These are phyloP conservation scores for Cladosporium sp. DNA, from an alignment of 2,329 filamentous ascomycete species.

Conservation along the genomic window DNA sequence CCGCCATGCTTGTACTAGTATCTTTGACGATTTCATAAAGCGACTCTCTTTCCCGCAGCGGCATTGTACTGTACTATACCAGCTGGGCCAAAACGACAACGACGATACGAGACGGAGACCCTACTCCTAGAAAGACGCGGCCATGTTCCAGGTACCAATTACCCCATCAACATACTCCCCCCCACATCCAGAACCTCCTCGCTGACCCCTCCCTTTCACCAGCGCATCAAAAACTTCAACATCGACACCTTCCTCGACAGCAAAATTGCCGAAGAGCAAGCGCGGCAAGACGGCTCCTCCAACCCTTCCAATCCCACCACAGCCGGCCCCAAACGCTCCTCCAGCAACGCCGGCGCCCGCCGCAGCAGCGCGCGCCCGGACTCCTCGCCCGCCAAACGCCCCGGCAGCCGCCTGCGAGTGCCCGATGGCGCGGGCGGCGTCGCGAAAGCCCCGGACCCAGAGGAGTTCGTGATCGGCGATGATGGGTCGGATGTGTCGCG, in stretches of 20 bases:
- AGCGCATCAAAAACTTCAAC: conserved; percentile 32
- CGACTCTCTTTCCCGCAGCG: neutral
- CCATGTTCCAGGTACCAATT: conserved; percentile 10
- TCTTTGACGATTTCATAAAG: neutral
- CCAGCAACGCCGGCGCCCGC: conserved; percentile 42
- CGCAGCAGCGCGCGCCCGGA: conserved; percentile 33
- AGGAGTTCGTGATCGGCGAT: conserved; percentile 82
- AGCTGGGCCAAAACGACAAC: no score
- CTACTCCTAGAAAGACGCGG: neutral
- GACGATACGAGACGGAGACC: conserved; percentile 6
- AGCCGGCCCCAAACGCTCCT: conserved; percentile 28
- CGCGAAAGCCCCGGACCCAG: conserved; percentile 67
- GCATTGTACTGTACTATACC: neutral
- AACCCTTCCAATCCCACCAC: conserved; percentile 19
- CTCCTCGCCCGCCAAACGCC: conserved; percentile 23
- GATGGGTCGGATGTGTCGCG: conserved; percentile 60
- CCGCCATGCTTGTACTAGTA: conserved; percentile 6
- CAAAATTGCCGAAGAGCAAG: conserved; percentile 87
- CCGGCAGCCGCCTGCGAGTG: conserved; percentile 20
- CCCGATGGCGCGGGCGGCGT: conserved; percentile 16
- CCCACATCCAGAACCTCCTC: neutral
- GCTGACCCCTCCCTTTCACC: neutral
- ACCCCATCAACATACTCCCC: neutral
- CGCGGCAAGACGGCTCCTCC: conserved; percentile 56
- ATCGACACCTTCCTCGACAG: conserved; percentile 32